Percentiles rank a stretch among this genome's conserved stretches.
Conservation (phyloP, 257 asterid species). For the Solanum appendiculatum region DNA sequence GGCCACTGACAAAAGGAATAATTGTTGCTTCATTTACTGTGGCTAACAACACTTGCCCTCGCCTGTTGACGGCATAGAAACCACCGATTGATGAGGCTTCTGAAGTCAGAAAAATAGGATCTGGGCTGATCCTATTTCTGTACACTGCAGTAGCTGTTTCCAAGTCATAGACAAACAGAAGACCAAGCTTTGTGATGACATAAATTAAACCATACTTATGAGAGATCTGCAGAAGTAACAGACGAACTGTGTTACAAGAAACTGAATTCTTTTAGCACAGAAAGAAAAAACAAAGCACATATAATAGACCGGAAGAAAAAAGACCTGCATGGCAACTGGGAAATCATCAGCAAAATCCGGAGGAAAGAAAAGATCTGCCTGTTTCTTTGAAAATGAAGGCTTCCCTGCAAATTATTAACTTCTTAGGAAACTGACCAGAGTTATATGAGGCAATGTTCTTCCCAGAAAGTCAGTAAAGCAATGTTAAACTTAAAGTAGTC, state of each 20-base stretch:
- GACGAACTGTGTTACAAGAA: constrained; percentile 1
- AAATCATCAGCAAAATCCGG: constrained; percentile 97
- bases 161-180: constrained; percentile 64
- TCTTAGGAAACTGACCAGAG: not conserved
- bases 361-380: constrained; percentile 98
- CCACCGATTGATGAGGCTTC: constrained; percentile 96
- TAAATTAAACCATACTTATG: constrained; percentile 60
- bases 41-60: constrained; percentile 96
- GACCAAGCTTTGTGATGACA: constrained; percentile 64
- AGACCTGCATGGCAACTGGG: constrained; percentile 99
- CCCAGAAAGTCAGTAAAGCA: not conserved
- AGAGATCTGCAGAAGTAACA: constrained; percentile 63
- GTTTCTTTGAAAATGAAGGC: constrained; percentile 89
- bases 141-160: constrained; percentile 90
- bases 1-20: constrained; percentile 94
- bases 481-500: not conserved
- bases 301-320: not conserved
- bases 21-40: constrained; percentile 92
- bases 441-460: not conserved
- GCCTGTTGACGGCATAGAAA: constrained; percentile 91
- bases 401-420: constrained; percentile 47
- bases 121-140: constrained; percentile 98
- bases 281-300: not conserved
- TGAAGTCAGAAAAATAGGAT: constrained; percentile 90
- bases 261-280: not conserved